Evolutionary conservation across 768 basidiomycete species (phyloP).

Genomic region (Mrakia hoshinonis): DNA sequence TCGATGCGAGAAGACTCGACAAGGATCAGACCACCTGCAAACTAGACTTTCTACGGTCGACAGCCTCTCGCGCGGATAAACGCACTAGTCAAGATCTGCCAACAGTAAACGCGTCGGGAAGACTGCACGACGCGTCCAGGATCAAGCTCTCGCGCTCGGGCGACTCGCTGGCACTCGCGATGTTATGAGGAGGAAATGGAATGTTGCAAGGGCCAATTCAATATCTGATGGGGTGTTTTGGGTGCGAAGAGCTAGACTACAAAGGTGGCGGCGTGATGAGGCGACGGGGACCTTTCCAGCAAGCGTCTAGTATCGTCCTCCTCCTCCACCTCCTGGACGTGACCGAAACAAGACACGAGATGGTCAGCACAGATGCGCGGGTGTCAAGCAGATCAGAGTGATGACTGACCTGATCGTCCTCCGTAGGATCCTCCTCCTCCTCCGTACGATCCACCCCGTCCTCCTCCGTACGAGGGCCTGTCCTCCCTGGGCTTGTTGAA

Average conservation of each 20-base stretch:
- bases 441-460: not conserved
- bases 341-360: not conserved
- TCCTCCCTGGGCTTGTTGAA: slow-evolving; percentile 17
- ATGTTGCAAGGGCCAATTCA: too few relatives aligned
- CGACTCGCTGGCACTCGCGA: too few relatives aligned
- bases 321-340: not conserved
- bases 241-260: too few relatives aligned
- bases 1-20: too few relatives aligned
- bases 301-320: slow-evolving; percentile 3
- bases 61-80: too few relatives aligned
- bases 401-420: not conserved
- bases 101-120: too few relatives aligned
- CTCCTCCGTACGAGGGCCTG: not conserved
- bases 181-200: not conserved
- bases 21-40: too few relatives aligned
- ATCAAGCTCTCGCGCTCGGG: too few relatives aligned
- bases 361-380: not conserved
- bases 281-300: not conserved
- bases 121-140: too few relatives aligned
- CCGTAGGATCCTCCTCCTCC: not conserved
- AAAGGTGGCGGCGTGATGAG: not conserved
- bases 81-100: too few relatives aligned
- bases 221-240: too few relatives aligned
- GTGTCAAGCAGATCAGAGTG: not conserved
- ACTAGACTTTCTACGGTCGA: too few relatives aligned